These are phyloP conservation scores for Pythium phragmiticola DNA, from an alignment of 352 stramenopile genomes.

Conservation along the genomic window DNA sequence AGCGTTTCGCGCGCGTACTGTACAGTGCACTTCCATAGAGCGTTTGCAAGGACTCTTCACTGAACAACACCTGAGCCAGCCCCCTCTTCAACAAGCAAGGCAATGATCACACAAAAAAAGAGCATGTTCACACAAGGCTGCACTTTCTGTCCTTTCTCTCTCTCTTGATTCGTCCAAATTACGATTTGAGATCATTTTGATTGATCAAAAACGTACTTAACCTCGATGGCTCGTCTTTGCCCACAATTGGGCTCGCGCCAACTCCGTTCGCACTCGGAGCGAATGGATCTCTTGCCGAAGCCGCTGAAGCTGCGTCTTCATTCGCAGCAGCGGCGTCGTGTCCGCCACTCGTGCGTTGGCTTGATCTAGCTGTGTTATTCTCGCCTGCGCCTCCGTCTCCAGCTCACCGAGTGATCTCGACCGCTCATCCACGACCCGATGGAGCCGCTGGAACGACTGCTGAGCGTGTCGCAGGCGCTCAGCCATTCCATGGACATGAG, in stretches of 20 bases:
- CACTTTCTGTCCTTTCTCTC: background rate
- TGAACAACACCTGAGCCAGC: no score
- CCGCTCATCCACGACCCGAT: slow-evolving; percentile 1
- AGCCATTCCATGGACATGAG: background rate
- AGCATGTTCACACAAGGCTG: background rate
- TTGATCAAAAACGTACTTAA: slow-evolving; percentile 1
- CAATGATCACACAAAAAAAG: background rate
- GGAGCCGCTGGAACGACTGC: background rate
- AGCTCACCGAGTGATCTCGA: background rate
- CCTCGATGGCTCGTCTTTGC: slow-evolving; percentile 1
- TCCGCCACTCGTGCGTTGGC: slow-evolving; percentile 19
- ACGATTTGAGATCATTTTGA: background rate
- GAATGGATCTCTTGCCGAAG: slow-evolving; percentile 45
- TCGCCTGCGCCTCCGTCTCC: background rate
- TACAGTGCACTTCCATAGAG: no score
- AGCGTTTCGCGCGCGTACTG: no score
- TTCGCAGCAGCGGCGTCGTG: slow-evolving; percentile 30
- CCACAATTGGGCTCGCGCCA: slow-evolving; percentile 40
- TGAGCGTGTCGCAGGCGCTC: slow-evolving; percentile 12
- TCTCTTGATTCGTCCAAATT: background rate
- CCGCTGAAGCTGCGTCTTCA: slow-evolving; percentile 42
- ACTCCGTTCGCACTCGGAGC: slow-evolving; percentile 36
- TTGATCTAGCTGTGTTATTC: slow-evolving; percentile 10
- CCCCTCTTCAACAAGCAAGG: no score
- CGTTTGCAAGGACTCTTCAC: no score